A percentile compares a stretch with the other conserved stretches of the same genome.
Conservation (phyloP, 805 yeast genomes). For the Torulaspora gathmanii region DNA sequence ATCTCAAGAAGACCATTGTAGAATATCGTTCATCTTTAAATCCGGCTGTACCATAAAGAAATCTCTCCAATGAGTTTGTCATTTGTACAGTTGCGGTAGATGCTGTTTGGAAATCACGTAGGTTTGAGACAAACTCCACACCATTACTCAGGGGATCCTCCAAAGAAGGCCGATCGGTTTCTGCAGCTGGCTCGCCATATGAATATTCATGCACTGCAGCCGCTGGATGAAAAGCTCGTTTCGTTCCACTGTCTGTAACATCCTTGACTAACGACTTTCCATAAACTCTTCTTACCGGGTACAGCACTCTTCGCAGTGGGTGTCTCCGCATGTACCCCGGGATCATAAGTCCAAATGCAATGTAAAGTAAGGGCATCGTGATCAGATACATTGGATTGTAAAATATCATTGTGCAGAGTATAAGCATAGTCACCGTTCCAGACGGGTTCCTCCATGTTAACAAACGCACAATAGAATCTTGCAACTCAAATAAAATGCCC, state of each 20-base stretch:
- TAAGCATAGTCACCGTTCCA: constrained; percentile 55
- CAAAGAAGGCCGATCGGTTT: constrained; percentile 14
- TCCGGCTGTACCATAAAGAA: constrained; percentile 59
- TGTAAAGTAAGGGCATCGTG: constrained; percentile 54
- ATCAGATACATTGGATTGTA: constrained; percentile 65
- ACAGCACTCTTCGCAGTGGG: constrained; percentile 47
- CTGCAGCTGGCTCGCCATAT: constrained; percentile 3
- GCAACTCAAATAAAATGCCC: constrained; percentile 54
- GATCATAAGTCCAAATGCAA: constrained; percentile 55
- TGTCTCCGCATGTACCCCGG: constrained; percentile 70
- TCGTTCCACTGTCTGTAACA: constrained; percentile 26
- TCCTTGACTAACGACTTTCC: constrained; percentile 51
- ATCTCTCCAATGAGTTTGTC: constrained; percentile 49
- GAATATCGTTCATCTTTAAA: constrained; percentile 66
- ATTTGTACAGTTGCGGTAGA: constrained; percentile 50
- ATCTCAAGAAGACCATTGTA: constrained; percentile 51
- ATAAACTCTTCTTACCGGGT: constrained; percentile 41
- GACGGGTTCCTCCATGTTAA: constrained; percentile 74
- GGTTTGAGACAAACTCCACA: constrained; percentile 47
- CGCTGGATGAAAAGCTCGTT: constrained; percentile 13
- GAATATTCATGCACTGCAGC: constrained; percentile 10
- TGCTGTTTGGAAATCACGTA: constrained; percentile 69
- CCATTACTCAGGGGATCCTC: constrained; percentile 34
- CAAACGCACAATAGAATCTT: constrained; percentile 55
- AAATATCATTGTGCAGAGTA: constrained; percentile 62